A percentile compares a stretch with the other conserved stretches of the same genome.
Evolutionary conservation across 1,284 basidiomycete species (phyloP).

Genomic region (Leccinum variabile): DNA sequence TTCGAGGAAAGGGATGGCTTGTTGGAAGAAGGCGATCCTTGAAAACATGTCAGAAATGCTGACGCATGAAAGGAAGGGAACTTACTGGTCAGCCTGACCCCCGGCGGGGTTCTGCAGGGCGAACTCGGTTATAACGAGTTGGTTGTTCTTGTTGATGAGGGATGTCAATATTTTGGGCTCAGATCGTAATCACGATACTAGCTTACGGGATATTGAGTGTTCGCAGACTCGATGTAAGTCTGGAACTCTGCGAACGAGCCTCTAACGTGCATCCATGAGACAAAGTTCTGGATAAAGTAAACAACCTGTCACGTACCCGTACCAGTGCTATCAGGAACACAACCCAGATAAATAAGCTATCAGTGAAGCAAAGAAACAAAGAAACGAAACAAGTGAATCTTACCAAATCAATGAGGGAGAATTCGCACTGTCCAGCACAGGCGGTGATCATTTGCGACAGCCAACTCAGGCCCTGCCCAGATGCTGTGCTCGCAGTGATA

Average conservation of each 20-base stretch:
- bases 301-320: constrained; percentile 25
- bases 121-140: constrained; percentile 34
- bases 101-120: constrained; percentile 35
- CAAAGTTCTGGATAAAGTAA: not conserved
- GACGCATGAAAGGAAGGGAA: not conserved
- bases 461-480: constrained; percentile 37
- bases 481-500: constrained; percentile 30
- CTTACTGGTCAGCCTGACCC: constrained; percentile 37
- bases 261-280: constrained; percentile 18
- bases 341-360: not conserved
- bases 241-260: constrained; percentile 29
- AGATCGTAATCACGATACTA: not conserved
- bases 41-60: constrained; percentile 7
- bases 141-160: constrained; percentile 8
- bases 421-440: constrained; percentile 33
- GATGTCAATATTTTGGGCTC: constrained; percentile 10
- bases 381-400: not conserved
- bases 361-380: not conserved
- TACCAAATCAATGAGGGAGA: constrained; percentile 35
- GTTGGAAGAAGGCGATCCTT: constrained; percentile 35
- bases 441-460: constrained; percentile 35
- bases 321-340: constrained; percentile 33
- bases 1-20: constrained; percentile 37
- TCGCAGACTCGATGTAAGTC: constrained; percentile 27
- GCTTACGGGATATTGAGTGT: constrained; percentile 34